Evolutionary conservation across 371 early-diverging fungal species (phyloP).

Genomic region (Apophysomyces elegans): DNA sequence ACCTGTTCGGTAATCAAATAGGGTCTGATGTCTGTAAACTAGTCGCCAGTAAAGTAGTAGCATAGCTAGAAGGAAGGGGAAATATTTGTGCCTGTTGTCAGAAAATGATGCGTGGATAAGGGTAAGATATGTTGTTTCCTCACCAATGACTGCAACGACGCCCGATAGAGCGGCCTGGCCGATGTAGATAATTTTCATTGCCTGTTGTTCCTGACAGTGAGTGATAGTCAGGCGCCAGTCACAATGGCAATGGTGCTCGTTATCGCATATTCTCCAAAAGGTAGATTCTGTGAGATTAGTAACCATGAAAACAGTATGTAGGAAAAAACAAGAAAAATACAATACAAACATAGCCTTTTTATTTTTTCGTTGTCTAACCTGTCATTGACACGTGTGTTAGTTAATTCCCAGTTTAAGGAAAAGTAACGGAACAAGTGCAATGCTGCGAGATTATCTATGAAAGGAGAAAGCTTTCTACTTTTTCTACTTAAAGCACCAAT

Average conservation of each 20-base stretch:
- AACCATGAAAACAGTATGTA: not conserved
- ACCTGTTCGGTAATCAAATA: conserved; percentile 24
- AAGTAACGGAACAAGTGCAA: no score
- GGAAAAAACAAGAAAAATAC: not conserved
- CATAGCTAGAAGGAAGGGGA: conserved; percentile 5
- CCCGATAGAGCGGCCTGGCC: conserved; percentile 18
- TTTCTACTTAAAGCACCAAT: no score
- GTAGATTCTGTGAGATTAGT: not conserved
- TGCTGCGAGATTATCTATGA: no score
- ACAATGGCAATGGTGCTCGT: conserved; percentile 21
- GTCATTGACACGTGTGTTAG: no score
- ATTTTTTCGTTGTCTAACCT: not conserved
- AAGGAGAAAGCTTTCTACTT: no score
- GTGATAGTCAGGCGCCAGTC: conserved; percentile 30
- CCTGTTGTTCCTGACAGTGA: conserved; percentile 18
- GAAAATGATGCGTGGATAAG: not conserved
- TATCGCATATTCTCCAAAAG: conserved; percentile 29
- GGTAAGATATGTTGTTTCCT: not conserved
- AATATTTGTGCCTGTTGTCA: no score
- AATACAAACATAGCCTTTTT: not conserved
- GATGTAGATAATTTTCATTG: conserved; percentile 19
- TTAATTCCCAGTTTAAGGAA: no score
- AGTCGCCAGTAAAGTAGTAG: conserved; percentile 22
- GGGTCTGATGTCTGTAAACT: conserved; percentile 19
- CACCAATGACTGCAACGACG: conserved; percentile 24